Base-by-base conservation (phyloP, 2,329 filamentous ascomycete genomes). In the Lasiodiplodia citricola region DNA sequence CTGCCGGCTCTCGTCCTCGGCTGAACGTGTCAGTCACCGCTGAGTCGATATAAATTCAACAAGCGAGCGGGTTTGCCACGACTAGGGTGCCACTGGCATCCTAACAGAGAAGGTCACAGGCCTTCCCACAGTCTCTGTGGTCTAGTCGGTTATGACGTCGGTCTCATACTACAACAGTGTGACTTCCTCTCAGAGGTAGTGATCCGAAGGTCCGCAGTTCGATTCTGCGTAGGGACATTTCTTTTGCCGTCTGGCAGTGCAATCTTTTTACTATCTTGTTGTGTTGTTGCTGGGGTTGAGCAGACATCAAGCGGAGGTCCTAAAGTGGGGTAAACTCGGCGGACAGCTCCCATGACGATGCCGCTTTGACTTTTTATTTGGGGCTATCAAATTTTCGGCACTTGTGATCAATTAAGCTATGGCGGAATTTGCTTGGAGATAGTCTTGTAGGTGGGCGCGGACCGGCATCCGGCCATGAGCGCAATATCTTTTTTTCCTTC, bases 101-200 rank as follows among this genome's bases (percentile, higher is more conserved):
- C 41, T 23, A 10, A 65, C 62, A 35, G 47, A 52, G 47, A 28
- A 65, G 62, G 23, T 65, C 18, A 0, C 7, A 54, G 31, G n/a
- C 38, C 23, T 44, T 56, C 50, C 7, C 3, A 23, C 54, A 57
- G 55, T 44, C 44, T 51, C 37, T 60, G 54, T 67, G 65, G 65
- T 67, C 65, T 68, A 68, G 66, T 68, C 56, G 66, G 66, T 68
- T 62, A 68, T 68, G 66, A 62, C 66, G 66, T 62, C 55, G 66
- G 66, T 68, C 66, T 68, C 66, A 68, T 68, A 68, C 37, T 21
- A 2, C 10, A 10, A 21, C 4, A 37, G 28, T 68, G 52, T 68
- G 66, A 68, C 50, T 41, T 44, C 66, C 62, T 68, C 66, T 16
- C 8, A 68, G 66, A 35, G 62, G 66, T 18, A 23, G 66, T n/a